These are phyloP conservation scores for Ustilaginoidea virens DNA, from an alignment of 2,329 filamentous ascomycete genomes.

Conservation along the genomic window DNA sequence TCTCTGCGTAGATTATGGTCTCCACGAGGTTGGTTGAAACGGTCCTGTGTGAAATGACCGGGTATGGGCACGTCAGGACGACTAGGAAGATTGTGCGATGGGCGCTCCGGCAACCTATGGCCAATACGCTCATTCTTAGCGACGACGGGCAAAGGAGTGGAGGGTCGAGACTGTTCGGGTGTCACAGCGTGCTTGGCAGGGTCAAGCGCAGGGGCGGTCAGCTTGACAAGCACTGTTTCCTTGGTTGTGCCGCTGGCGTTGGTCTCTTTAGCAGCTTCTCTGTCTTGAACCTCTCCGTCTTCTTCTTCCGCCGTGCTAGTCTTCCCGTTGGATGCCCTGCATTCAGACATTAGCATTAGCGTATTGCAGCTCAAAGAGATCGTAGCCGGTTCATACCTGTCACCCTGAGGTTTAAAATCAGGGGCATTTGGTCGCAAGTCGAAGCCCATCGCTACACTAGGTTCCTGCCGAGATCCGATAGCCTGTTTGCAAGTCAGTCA, in stretches of 20 bases:
- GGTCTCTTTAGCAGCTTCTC: slow-evolving; percentile 8
- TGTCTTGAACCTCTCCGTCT: slow-evolving; percentile 59
- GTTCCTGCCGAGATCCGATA: slow-evolving; percentile 13
- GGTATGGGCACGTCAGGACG: slow-evolving; percentile 43
- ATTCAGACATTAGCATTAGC: slow-evolving; percentile 6
- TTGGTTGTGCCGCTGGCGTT: slow-evolving; percentile 7
- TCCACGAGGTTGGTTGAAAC: slow-evolving; percentile 26
- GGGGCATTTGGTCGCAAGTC: slow-evolving; percentile 42
- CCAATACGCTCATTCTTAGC: slow-evolving; percentile 15
- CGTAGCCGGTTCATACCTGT: slow-evolving; percentile 18
- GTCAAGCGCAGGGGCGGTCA: slow-evolving; percentile 13
- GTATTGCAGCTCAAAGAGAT: not conserved
- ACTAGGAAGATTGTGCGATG: slow-evolving; percentile 31
- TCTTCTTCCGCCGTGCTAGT: slow-evolving; percentile 36
- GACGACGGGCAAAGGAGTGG: slow-evolving; percentile 13
- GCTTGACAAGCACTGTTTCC: slow-evolving; percentile 20
- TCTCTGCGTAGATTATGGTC: slow-evolving; percentile 25
- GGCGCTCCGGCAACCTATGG: slow-evolving; percentile 21
- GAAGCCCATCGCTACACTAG: slow-evolving; percentile 16
- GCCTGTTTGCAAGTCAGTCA: slow-evolving; percentile 10
- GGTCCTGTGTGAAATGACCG: slow-evolving; percentile 29
- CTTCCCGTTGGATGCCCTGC: slow-evolving; percentile 8
- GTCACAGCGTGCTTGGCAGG: slow-evolving; percentile 11
- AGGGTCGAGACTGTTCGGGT: slow-evolving; percentile 10
- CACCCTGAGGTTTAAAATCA: slow-evolving; percentile 44